Percentiles rank a stretch among this genome's conserved stretches.
These are phyloP conservation scores for Cercospora citrullina DNA, from an alignment of 2,329 filamentous ascomycete species.

Conservation along the genomic window DNA sequence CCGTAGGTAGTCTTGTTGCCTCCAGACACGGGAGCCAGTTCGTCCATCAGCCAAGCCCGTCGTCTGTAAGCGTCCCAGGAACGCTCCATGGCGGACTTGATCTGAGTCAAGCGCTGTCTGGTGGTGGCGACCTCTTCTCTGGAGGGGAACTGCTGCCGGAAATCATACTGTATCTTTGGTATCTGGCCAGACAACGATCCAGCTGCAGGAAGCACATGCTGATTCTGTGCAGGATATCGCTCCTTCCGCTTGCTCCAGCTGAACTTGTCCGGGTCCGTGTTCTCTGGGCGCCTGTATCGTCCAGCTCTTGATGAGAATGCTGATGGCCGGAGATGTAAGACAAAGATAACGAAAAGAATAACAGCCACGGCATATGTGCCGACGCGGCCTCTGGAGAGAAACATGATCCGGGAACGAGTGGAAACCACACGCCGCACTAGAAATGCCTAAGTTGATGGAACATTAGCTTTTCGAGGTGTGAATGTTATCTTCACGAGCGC, in stretches of 20 bases:
- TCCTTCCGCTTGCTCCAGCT: conserved; percentile 22
- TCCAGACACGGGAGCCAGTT: conserved; percentile 67
- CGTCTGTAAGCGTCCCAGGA: conserved; percentile 80
- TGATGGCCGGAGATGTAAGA: conserved; percentile 15
- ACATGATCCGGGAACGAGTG: conserved; percentile 2
- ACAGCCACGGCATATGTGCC: conserved; percentile 10
- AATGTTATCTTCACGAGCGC: background rate
- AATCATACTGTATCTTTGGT: conserved; percentile 20
- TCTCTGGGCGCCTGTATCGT: background rate
- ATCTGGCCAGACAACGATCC: conserved; percentile 4
- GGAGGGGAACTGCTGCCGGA: conserved; percentile 1
- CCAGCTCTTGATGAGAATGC: background rate
- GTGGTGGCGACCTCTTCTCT: conserved; percentile 9
- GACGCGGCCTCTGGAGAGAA: conserved; percentile 9
- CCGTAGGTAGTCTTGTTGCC: conserved; percentile 76
- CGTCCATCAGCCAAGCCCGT: conserved; percentile 82
- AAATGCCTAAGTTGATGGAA: background rate
- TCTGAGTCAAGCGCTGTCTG: conserved; percentile 36
- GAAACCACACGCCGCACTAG: background rate
- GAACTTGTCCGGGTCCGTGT: conserved; percentile 5
- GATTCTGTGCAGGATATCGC: conserved; percentile 18
- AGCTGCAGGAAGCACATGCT: conserved; percentile 12
- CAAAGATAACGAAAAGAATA: conserved; percentile 15
- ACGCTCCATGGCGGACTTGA: conserved; percentile 73
- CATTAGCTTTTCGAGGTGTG: background rate